Evolutionary conservation across 805 yeast species (phyloP).

Genomic region (Zygoascus ofunaensis): DNA sequence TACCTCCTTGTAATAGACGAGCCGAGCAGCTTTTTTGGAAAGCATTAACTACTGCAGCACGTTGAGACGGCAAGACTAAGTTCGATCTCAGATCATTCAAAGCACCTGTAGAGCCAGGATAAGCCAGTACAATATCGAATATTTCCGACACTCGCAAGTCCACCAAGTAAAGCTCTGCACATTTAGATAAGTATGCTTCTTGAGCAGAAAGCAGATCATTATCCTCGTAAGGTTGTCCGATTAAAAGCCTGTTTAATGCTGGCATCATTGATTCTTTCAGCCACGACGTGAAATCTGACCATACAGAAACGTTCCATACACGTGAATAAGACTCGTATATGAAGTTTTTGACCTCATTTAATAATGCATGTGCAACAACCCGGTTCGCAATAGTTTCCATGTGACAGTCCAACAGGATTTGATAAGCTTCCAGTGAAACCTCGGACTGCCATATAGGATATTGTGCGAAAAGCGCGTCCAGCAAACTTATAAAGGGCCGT

Average conservation of each 20-base stretch:
- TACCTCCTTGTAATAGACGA: slow-evolving; percentile 66
- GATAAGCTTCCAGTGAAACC: background rate
- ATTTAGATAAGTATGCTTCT: slow-evolving; percentile 5
- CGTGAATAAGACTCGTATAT: slow-evolving; percentile 10
- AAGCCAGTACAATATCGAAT: slow-evolving; percentile 46
- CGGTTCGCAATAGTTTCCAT: background rate
- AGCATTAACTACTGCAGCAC: slow-evolving; percentile 41
- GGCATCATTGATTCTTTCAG: slow-evolving; percentile 6
- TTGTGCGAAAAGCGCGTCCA: background rate
- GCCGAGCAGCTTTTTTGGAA: slow-evolving; percentile 40
- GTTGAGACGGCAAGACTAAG: slow-evolving; percentile 38
- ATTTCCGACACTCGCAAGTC: slow-evolving; percentile 49
- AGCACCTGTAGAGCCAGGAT: slow-evolving; percentile 45
- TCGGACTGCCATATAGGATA: background rate
- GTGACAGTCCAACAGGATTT: background rate
- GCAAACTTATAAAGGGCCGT: background rate
- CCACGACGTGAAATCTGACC: slow-evolving; percentile 12
- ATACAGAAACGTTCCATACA: slow-evolving; percentile 10
- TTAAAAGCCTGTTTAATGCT: slow-evolving; percentile 8
- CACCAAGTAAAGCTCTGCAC: slow-evolving; percentile 15
- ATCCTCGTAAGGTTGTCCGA: slow-evolving; percentile 5
- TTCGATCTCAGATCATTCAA: slow-evolving; percentile 51
- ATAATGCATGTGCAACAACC: background rate
- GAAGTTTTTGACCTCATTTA: slow-evolving; percentile 9
- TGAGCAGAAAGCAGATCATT: slow-evolving; percentile 24